Evolutionary conservation across 805 yeast genomes (phyloP), one percentile per base, ranked within the genome.

Genomic region (Brettanomyces sp.): DNA sequence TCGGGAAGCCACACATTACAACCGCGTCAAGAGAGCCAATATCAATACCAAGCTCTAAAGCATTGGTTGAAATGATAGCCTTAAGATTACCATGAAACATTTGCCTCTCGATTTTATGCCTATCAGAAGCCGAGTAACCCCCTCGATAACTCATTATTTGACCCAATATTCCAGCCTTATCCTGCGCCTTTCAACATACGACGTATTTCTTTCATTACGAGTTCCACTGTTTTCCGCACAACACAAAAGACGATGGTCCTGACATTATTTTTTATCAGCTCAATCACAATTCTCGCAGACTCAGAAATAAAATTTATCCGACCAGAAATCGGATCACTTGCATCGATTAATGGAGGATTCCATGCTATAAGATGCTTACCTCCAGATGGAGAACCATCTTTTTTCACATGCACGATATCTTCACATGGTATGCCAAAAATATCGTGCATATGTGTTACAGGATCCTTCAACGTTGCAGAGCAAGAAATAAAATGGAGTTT

Each of bases 31-130:
- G 68, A 12, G 84, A 85, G 43, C 98, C 95, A 50, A 93, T 84
- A 69, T 93, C 99, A 44, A 93, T 86, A 48, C 99, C 99, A 42
- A 93, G 73, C 58, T 93, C 99, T 47, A 93, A 67, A 0, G 99
- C 99, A 63, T 90, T 89, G 0, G 99, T 93, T 0, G 99, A 91
- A 4, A 93, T 79, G 25, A 95, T 85, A 0, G 96, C 97, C 48
- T 82, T 71, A 25, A 93, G 63, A 45, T 80, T 77, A 1, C 98
- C 97, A 51, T 76, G 77, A 59, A 93, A 93, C 96, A 93, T 87
- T 54, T 85, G 87, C 41, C 74, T 71, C 61, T 93, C 99, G 47
- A 93, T 91, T 45, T 79, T 74, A 52, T 99, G 74, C 52, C 99
- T 73, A 57, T 91, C 98, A 2, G 74, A 65, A 1, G 90, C 81